Evolutionary conservation across 2,329 filamentous ascomycete species (phyloP), one percentile per base, ranked within the genome.

Genomic region (Phyllosticta ampelicida): DNA sequence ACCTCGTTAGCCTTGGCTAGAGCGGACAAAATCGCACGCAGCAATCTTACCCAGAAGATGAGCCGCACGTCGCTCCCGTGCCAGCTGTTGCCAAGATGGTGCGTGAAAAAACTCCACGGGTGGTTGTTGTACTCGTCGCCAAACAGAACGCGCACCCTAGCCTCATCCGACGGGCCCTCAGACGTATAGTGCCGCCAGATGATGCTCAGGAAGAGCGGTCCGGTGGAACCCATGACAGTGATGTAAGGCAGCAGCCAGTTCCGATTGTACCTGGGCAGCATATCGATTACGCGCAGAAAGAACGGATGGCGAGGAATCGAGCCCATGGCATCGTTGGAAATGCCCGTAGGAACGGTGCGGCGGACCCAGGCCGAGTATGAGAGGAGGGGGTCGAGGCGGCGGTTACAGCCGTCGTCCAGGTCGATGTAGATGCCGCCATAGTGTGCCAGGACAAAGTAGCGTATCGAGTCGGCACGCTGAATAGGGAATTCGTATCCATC

Each of bases 351-450:
- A 2, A 80, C 75, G 0, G 88, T 91, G 62, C 83, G 82, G 63
- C 86, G 83, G 13, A 87, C 77, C 80, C 84, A 89, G 49, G 86
- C 84, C 18, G 83, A 82, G 71, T 87, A 89, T 54, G 78, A 77
- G 59, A 86, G 81, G 13, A 87, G 78, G 56, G 85, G 84, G 65
- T 88, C 86, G 53, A 88, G 78, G 54, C 80, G 80, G 60, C 83
- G 80, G 64, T 84, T 80, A 75, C 86, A 89, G 64, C 86, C 86
- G 70, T 85, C 84, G 70, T 94, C 88, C 53, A 92, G 74, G 67
- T 94, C 88, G 64, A 92, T 84, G 71, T 92, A 92, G 58, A 90
- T 84, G 48, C 89, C 89, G 58, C 89, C 89, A 68, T 83, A 91
- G 71, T 89, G 82, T 56, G 84, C 79, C 29, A 94, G 78, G 19